Base-by-base conservation (phyloP, 768 basidiomycete genomes). In the Phylloporus arenicola region DNA sequence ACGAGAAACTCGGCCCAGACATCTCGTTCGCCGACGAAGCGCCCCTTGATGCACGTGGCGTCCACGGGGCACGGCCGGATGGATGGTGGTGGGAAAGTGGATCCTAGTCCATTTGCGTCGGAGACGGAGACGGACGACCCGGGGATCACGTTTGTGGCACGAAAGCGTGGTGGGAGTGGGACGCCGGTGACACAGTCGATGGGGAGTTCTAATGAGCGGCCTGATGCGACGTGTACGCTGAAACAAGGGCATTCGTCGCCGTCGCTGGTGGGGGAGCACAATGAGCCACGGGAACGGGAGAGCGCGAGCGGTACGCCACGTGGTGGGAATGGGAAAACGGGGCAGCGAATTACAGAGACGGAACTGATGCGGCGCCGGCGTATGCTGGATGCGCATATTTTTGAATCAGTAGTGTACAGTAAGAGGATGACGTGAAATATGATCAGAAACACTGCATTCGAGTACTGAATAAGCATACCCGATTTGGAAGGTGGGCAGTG, bases 351-450 rank as follows among this genome's bases (percentile, higher is more conserved):
- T 50, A 77, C 79, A n/a, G 88, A 91, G 67, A 77, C 73, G 17
- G 88, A 89, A 67, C 65, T 92, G 64, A 84, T 93, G 76, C 71
- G 83, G 59, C 76, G 92, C 58, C 78, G 87, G 46, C 79, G 91
- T 59, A 64, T 93, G 64, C 72, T 93, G 47, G 86, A 88, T 57
- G 76, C 83, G 45, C 84, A 87, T 62, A 82, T 86, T 44, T 83
- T 72, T 76, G 67, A 66, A 16, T 1, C 27, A 29, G 38, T 55
- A 45, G 19, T 46, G 30, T 44, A 44, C 11, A 31, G 29, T 44
- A 30, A 17, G 13, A 30, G 10, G 44, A 31, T 47, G 38, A 42
- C 46, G 33, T 42, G 43, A 34, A n/a, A n/a, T n/a, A 19, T 19
- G 35, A 38, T 51, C 44, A 41, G 38, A 42, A 20, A 57, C 57